Evolutionary conservation across 495 filamentous ascomycete genomes (phyloP).

Genomic region (Hyphodiscus hymeniophilus): DNA sequence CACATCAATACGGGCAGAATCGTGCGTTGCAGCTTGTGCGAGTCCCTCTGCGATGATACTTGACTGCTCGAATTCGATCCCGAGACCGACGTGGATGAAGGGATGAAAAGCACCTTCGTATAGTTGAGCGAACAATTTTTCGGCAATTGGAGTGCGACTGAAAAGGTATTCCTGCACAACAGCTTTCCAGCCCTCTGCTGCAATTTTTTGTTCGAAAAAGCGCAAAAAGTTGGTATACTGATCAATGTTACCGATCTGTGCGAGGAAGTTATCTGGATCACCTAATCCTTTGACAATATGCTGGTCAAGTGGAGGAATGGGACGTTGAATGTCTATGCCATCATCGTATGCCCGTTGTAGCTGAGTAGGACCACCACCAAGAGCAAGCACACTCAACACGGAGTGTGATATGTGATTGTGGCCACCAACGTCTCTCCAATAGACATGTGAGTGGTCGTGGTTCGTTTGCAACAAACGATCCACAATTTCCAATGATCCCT

Average conservation of each 20-base stretch:
- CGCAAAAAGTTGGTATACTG: slow-evolving; percentile 30
- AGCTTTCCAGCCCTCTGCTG: slow-evolving; percentile 19
- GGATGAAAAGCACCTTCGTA: slow-evolving; percentile 29
- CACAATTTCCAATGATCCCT: slow-evolving; percentile 24
- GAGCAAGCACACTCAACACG: slow-evolving; percentile 23
- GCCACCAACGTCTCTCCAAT: slow-evolving; percentile 16
- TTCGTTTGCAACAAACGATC: slow-evolving; percentile 56
- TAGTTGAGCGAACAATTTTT: slow-evolving; percentile 26
- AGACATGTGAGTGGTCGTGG: slow-evolving; percentile 36
- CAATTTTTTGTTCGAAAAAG: slow-evolving; percentile 31
- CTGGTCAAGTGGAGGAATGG: slow-evolving; percentile 20
- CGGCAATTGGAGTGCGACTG: slow-evolving; percentile 22
- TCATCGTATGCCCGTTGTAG: slow-evolving; percentile 25
- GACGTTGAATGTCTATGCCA: slow-evolving; percentile 22
- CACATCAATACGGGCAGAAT: slow-evolving; percentile 16
- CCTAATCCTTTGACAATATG: slow-evolving; percentile 9
- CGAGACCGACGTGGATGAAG: slow-evolving; percentile 34
- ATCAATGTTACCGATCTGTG: slow-evolving; percentile 12
- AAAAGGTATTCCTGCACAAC: slow-evolving; percentile 29
- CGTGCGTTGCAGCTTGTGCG: slow-evolving; percentile 29
- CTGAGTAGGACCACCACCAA: slow-evolving; percentile 23
- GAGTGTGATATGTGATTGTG: slow-evolving; percentile 31
- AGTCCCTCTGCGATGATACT: slow-evolving; percentile 30
- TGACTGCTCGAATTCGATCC: slow-evolving; percentile 31
- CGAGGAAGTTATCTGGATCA: neutral